These are phyloP conservation scores for Diplotaxis tenuifolia DNA, from an alignment of 345 rosid genomes.

Conservation along the genomic window DNA sequence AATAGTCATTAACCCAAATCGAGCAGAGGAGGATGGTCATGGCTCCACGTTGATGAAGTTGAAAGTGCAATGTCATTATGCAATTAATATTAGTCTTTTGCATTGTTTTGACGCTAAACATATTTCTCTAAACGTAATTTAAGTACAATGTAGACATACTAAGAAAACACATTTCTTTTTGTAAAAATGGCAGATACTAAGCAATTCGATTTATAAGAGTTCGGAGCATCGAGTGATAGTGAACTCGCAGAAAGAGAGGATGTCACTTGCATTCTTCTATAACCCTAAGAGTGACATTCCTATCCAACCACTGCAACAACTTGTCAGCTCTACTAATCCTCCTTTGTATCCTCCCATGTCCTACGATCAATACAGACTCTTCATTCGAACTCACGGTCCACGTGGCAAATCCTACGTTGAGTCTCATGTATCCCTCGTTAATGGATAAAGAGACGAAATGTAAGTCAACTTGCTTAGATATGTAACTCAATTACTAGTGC, in stretches of 20 bases:
- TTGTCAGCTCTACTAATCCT: conserved; percentile 52
- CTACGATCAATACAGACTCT: conserved; percentile 72
- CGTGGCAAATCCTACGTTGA: conserved; percentile 76
- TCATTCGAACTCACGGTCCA: conserved; percentile 70
- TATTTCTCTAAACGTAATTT: neutral
- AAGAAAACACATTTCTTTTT: neutral
- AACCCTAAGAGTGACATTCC: conserved; percentile 86
- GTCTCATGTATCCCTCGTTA: conserved; percentile 39
- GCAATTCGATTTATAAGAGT: conserved; percentile 80
- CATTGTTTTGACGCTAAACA: neutral
- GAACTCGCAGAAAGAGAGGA: conserved; percentile 55
- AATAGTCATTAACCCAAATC: neutral
- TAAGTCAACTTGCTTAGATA: conserved; percentile 8
- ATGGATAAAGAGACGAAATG: neutral
- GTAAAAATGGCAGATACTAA: conserved; percentile 52
- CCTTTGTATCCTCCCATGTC: conserved; percentile 69
- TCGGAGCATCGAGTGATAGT: conserved; percentile 87
- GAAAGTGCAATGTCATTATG: neutral
- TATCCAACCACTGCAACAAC: conserved; percentile 57
- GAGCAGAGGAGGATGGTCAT: neutral
- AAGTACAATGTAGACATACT: neutral
- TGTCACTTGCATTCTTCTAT: conserved; percentile 86
- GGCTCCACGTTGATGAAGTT: neutral
- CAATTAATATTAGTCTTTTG: neutral
- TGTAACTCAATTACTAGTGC: neutral